Evolutionary conservation across 331 rosid species (phyloP), one percentile per base, ranked within the genome.

Genomic region (Phaseolus coccineus): DNA sequence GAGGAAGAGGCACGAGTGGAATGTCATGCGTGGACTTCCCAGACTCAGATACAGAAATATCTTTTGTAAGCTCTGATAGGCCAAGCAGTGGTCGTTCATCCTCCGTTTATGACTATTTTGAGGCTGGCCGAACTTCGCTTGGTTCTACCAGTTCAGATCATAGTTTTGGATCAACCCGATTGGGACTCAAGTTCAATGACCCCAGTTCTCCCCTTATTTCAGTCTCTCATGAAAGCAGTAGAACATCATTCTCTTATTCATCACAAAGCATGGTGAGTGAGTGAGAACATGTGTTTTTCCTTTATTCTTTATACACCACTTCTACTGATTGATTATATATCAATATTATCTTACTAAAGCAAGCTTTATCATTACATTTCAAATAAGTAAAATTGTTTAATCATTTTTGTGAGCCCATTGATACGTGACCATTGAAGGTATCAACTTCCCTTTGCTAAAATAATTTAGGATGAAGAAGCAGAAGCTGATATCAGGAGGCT

Each of bases 401-500:
- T 35, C 65, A 35, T 40, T 16, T 46, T 50, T n/a, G n/a, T 79
- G 27, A 59, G 55, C 25, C 27, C 74, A n/a, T 40, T 22, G 8
- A 33, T 31, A 46, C 15, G 3, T 7, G 27, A 15, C 75, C 67
- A 14, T 30, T 70, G 73, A 67, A 30, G 51, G 48, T 22, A 73
- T 56, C 56, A 63, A 31, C 51, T 55, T 73, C 48, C 51, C 58
- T 73, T 64, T 61, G 62, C 58, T 22, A 57, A 69, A 79, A 68
- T 27, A 62, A 42, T 71, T 48, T 84, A 91, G 95, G 97, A 91
- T 7, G 98, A 93, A 16, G 91, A 77, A 27, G 98, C 77, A 27
- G 98, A 93, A 81, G 71, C 92, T 19, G 96, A 93, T 78, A 89
- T 93, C 94, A 90, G 87, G 84, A 90, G 97, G 87, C 74, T 93